Evolutionary conservation across 2,329 filamentous ascomycete species (phyloP), one percentile per base, ranked within the genome.

Genomic region (Aspergillus sojae): DNA sequence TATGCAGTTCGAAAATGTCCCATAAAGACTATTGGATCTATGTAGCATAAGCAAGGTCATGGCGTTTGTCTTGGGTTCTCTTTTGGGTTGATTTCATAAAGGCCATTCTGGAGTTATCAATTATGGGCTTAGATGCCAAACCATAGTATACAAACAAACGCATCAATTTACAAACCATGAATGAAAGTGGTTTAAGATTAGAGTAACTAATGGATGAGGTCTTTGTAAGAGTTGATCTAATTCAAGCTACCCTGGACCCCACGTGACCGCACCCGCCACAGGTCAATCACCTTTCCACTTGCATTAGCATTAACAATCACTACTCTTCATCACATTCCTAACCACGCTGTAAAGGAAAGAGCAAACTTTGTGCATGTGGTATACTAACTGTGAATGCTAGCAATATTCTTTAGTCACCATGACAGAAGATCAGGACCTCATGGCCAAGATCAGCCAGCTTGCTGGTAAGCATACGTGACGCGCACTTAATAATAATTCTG

Each of bases 1-100:
- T 59, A 82, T 90, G 62, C 88, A 93, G 77, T 93, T 95, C 86
- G 91, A 94, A 77, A 91, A 93, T 77, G 90, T 94, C n/a, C 71
- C 85, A 58, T 77, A 64, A 60, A 62, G 34, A 54, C 26, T 12
- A 52, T 26, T 32, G 48, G n/a, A 60, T 62, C n/a, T 62, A 64
- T 70, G 66, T 72, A 70, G 71, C 68, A 73, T 73, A 70, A 59
- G 63, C 68, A 70, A 56, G 63, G 68, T 62, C 62, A 64, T 65
- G 71, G 68, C 68, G 68, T 72, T 66, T 61, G 30, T 62, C 60
- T 62, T 62, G 54, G 62, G 64, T 46, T 46, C 11, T 62, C 12
- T 19, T 57, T 56, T 60, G 58, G 65, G 56, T 56, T 58, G 48
- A 58, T 65, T 57, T 52, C 46, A 64, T 59, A 62, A 60, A 64